These are phyloP conservation scores for Jacaranda mimosifolia DNA, from an alignment of 257 asterid species.

Conservation along the genomic window DNA sequence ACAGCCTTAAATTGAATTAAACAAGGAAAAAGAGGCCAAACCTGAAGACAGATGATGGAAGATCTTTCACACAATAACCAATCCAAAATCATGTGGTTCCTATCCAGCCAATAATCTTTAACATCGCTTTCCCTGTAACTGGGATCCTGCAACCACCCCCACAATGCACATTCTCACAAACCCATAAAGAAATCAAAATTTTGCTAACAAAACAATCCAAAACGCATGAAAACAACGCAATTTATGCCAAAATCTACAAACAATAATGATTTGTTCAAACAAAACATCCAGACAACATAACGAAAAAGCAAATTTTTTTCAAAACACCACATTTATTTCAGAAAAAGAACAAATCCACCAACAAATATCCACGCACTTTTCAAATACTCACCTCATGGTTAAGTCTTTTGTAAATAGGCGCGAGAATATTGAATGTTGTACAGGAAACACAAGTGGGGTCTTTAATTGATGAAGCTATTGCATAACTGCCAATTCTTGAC, in stretches of 20 bases:
- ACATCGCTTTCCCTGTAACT: constrained; percentile 90
- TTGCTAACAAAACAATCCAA: constrained; percentile 16
- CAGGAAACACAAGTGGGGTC: constrained; percentile 90
- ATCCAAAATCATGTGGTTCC: constrained; percentile 86
- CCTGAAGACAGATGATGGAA: constrained; percentile 99
- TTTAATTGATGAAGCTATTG: constrained; percentile 78
- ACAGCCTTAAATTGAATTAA: constrained; percentile 4
- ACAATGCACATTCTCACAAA: constrained; percentile 37
- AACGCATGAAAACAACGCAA: constrained; percentile 3
- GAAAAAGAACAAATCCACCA: not conserved
- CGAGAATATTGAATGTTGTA: constrained; percentile 96
- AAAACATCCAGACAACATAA: not conserved
- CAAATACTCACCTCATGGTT: constrained; percentile 60
- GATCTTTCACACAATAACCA: constrained; percentile 94
- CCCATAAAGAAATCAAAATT: not conserved
- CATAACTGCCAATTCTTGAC: constrained; percentile 81
- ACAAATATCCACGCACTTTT: not conserved
- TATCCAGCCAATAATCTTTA: constrained; percentile 80
- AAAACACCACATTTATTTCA: not conserved
- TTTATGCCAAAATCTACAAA: not conserved
- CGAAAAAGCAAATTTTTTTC: not conserved
- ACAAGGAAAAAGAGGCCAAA: constrained; percentile 23
- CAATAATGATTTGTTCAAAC: not conserved
- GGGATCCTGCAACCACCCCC: constrained; percentile 75
- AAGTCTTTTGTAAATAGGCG: constrained; percentile 95